Base-by-base conservation (phyloP, 2,329 filamentous ascomycete species). In the Zasmidium citrigriseum region DNA sequence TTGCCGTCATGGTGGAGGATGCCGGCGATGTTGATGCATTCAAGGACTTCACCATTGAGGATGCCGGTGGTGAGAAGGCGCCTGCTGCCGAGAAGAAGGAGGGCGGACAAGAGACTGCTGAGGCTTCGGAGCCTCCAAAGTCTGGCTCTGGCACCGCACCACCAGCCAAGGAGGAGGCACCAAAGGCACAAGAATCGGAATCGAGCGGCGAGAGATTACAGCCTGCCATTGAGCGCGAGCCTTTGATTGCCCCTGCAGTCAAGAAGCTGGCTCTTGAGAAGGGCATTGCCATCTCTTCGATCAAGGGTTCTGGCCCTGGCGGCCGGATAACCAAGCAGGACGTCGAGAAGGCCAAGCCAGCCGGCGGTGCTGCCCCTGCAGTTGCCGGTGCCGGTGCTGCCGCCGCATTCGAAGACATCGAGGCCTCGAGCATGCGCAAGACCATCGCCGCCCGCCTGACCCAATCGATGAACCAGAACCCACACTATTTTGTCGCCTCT, bases 401-500 rank as follows among this genome's bases (percentile, higher is more conserved):
- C 48, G 83, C 91, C 60, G 79, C 84, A 59, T 98, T 90, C 79
- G 88, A 92, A 78, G 95, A 99, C 74, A 86, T 86, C 62, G 90
- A 92, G 64, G 86, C 93, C 68, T 89, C 84, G 72, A 89, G 89
- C 76, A 99, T 99, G 95, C 93, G 95, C 83, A 98, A 97, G 87
- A 93, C 90, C 67, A 99, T 99, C 76, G 95, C 95, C 77, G 87
- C 80, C 78, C 91, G 95, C 69, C 89, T 99, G 60, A 88, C 88
- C 72, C 85, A 96, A 81, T 98, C 93, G 46, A 85, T 91, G 77
- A 86, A 90, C 78, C 88, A 93, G 79, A 98, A 97, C 85, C 95
- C 95, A 61, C 95, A 98, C 85, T 99, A 96, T 86, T 99, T 93
- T 76, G 93, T 99, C 71, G 91, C 91, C 70, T 89, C 91, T 71